Evolutionary conservation across 345 rosid species (phyloP).

Genomic region (Passiflora organensis): DNA sequence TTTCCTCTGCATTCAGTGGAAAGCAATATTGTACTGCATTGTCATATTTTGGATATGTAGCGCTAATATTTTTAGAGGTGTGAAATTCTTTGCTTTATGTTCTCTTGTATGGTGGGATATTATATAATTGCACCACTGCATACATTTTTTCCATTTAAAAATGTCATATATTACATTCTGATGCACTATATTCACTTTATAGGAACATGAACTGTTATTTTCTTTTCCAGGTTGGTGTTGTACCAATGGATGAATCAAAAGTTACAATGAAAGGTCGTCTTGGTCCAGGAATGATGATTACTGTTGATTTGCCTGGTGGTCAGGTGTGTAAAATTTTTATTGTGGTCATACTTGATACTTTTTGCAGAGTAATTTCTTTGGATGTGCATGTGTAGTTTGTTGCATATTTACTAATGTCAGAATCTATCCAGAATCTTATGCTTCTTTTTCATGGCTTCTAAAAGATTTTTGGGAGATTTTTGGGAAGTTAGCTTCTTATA

Average conservation of each 20-base stretch:
- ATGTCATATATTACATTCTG: too few relatives aligned
- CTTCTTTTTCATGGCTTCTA: too few relatives aligned
- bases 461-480: too few relatives aligned
- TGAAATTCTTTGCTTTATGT: too few relatives aligned
- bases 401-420: neutral
- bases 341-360: neutral
- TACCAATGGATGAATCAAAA: constrained; percentile 93
- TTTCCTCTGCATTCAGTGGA: too few relatives aligned
- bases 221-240: constrained; percentile 76
- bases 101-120: too few relatives aligned
- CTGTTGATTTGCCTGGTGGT: constrained; percentile 78
- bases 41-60: too few relatives aligned
- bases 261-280: constrained; percentile 89
- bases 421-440: neutral
- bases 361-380: neutral
- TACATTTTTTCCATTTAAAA: too few relatives aligned
- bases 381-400: neutral
- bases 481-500: neutral
- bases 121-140: too few relatives aligned
- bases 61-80: too few relatives aligned
- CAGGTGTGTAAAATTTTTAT: constrained; percentile 52
- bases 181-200: too few relatives aligned
- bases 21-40: too few relatives aligned
- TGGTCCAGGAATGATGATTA: constrained; percentile 99
- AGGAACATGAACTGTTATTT: neutral